A percentile compares a stretch with the other conserved stretches of the same genome.
phyloP scores from a whole-genome alignment of 257 asterid species.

The Craterostigma plantagineum region DNA sequence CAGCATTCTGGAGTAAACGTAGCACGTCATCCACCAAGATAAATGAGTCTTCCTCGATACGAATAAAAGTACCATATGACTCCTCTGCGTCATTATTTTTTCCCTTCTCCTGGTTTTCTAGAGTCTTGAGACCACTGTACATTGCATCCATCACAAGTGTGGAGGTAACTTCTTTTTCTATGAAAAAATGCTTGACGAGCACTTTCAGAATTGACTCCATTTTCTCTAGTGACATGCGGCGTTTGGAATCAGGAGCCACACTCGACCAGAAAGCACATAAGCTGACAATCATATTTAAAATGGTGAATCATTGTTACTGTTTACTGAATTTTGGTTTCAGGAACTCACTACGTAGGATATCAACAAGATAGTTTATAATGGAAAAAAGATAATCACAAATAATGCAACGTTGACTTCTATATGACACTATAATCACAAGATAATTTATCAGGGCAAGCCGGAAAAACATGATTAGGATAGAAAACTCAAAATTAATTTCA shows the following conservation, averaged over 20 bases:
- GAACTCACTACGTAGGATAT: not conserved
- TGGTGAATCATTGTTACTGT: not conserved
- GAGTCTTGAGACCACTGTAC: slow-evolving; percentile 82
- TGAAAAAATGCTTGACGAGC: slow-evolving; percentile 65
- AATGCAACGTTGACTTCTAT: too few relatives aligned
- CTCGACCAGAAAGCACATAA: slow-evolving; percentile 78
- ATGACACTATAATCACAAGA: too few relatives aligned
- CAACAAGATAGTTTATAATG: not conserved
- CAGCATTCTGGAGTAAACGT: slow-evolving; percentile 69
- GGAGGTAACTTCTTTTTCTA: slow-evolving; percentile 95
- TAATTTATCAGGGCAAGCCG: too few relatives aligned
- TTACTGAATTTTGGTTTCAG: not conserved
- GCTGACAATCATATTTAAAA: slow-evolving; percentile 29
- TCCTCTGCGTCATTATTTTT: slow-evolving; percentile 26
- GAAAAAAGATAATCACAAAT: too few relatives aligned
- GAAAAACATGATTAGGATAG: too few relatives aligned
- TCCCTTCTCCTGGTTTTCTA: slow-evolving; percentile 51
- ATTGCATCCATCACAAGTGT: slow-evolving; percentile 90
- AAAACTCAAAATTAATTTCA: too few relatives aligned
- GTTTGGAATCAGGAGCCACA: slow-evolving; percentile 46
- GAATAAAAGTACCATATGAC: slow-evolving; percentile 54
- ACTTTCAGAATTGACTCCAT: slow-evolving; percentile 51
- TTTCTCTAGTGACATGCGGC: slow-evolving; percentile 61
- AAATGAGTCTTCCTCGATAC: slow-evolving; percentile 49
- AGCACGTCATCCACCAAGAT: slow-evolving; percentile 77